Evolutionary conservation across 169 alveolate genomes (phyloP).

Genomic region (Plasmodium vinckei): DNA sequence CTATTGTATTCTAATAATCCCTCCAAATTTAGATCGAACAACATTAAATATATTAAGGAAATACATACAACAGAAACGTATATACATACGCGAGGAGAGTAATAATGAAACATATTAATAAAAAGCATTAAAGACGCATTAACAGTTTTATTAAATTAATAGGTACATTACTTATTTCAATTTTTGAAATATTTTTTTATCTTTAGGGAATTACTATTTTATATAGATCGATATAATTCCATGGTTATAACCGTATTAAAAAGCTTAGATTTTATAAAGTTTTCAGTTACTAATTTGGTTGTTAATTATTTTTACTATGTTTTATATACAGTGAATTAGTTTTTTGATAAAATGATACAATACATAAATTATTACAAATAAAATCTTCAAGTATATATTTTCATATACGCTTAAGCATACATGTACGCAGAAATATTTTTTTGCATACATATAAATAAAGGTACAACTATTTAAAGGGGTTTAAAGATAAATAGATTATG

Average conservation of each 20-base stretch:
- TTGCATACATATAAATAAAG: not conserved
- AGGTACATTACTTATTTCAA: not conserved
- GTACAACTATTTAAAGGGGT: too few relatives aligned
- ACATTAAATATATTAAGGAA: too few relatives aligned
- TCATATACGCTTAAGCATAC: not conserved
- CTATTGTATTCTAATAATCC: too few relatives aligned
- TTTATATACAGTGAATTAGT: not conserved
- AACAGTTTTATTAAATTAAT: not conserved
- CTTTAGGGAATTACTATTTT: not conserved
- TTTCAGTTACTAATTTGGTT: not conserved
- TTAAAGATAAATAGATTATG: too few relatives aligned
- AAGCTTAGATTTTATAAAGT: not conserved
- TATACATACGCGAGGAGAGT: too few relatives aligned
- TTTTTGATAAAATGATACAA: not conserved
- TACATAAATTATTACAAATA: not conserved
- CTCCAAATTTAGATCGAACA: too few relatives aligned
- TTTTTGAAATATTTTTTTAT: not conserved
- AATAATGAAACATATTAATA: too few relatives aligned
- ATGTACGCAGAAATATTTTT: not conserved
- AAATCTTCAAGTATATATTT: not conserved
- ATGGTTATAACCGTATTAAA: not conserved
- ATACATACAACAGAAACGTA: too few relatives aligned
- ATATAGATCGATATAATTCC: not conserved
- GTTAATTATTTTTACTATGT: not conserved
- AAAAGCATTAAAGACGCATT: not conserved